Percentiles rank a stretch among this genome's conserved stretches.
These are phyloP conservation scores for Leptosphaerulina australis DNA, from an alignment of 2,329 filamentous ascomycete genomes.

Conservation along the genomic window DNA sequence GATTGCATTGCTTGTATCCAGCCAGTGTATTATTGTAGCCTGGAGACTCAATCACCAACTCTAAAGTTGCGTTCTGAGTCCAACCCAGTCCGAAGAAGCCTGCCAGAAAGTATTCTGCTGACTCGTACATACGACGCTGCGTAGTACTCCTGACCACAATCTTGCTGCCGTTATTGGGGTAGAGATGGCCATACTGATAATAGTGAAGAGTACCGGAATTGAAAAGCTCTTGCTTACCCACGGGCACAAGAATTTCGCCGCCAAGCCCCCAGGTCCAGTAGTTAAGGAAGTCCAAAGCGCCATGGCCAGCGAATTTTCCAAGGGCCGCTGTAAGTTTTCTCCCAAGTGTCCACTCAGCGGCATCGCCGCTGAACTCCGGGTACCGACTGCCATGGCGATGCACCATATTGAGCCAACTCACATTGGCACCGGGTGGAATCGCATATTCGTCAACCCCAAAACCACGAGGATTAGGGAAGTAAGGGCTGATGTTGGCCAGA, in stretches of 20 bases:
- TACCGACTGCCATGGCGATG: conserved; percentile 77
- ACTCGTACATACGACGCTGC: conserved; percentile 78
- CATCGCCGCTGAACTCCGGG: conserved; percentile 64
- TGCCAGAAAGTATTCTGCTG: conserved; percentile 77
- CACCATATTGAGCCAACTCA: conserved; percentile 74
- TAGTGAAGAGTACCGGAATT: conserved; percentile 73
- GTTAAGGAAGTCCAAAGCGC: conserved; percentile 68
- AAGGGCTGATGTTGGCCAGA: conserved; percentile 73
- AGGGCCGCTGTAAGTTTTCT: conserved; percentile 63
- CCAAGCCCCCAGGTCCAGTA: conserved; percentile 73
- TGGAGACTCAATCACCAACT: conserved; percentile 69
- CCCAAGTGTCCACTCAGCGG: conserved; percentile 60
- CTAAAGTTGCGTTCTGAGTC: conserved; percentile 73
- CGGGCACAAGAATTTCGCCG: conserved; percentile 72
- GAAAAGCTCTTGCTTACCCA: conserved; percentile 74
- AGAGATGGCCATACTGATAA: conserved; percentile 74
- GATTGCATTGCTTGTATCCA: conserved; percentile 70
- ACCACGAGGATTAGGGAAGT: conserved; percentile 69
- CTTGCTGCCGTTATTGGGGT: conserved; percentile 71
- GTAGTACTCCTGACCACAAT: conserved; percentile 76
- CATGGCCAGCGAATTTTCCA: conserved; percentile 62
- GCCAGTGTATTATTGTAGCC: conserved; percentile 74
- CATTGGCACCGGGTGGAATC: conserved; percentile 68
- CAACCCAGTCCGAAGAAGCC: conserved; percentile 80
- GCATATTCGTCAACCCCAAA: conserved; percentile 77